Conservation (phyloP, 495 filamentous ascomycete species). For the Penicillium angulare region DNA sequence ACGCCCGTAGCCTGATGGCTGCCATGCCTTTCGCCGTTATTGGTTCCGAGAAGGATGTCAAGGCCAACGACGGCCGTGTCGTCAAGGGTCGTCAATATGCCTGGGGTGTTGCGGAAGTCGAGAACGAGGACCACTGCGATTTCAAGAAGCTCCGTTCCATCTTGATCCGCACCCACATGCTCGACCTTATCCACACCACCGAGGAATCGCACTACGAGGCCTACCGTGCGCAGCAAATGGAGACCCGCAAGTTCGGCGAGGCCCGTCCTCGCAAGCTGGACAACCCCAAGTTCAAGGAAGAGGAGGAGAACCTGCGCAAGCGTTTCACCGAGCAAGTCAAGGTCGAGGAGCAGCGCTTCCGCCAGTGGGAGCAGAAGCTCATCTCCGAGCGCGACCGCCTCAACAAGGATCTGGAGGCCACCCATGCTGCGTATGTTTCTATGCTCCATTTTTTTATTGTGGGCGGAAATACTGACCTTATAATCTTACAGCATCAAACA, state of each 20-base stretch:
- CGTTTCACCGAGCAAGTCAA: slow-evolving; percentile 99
- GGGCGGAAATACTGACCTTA: slow-evolving; percentile 25
- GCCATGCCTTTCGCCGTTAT: slow-evolving; percentile 99
- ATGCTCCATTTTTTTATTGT: not conserved
- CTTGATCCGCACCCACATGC: slow-evolving; percentile 99
- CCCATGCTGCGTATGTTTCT: slow-evolving; percentile 76
- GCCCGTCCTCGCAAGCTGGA: slow-evolving; percentile 94
- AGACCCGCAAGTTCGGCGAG: slow-evolving; percentile 98
- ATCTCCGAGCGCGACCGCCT: slow-evolving; percentile 95
- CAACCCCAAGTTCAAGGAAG: slow-evolving; percentile 99
- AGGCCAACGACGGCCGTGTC: slow-evolving; percentile 90
- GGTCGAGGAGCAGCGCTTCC: slow-evolving; percentile 97
- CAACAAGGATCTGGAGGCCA: slow-evolving; percentile 98
- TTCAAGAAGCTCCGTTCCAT: slow-evolving; percentile 99
- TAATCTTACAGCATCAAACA: slow-evolving; percentile 80
- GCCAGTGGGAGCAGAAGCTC: slow-evolving; percentile 99
- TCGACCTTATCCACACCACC: slow-evolving; percentile 98
- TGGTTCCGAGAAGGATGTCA: slow-evolving; percentile 98
- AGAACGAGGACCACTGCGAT: slow-evolving; percentile 99
- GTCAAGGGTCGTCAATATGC: slow-evolving; percentile 98
- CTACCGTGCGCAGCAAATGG: slow-evolving; percentile 98
- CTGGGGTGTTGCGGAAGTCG: slow-evolving; percentile 98
- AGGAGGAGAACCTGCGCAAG: slow-evolving; percentile 96
- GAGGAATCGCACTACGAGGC: slow-evolving; percentile 99
- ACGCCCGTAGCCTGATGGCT: slow-evolving; percentile 88